Evolutionary conservation across 768 basidiomycete genomes (phyloP).

Genomic region (Lactarius tabidus): DNA sequence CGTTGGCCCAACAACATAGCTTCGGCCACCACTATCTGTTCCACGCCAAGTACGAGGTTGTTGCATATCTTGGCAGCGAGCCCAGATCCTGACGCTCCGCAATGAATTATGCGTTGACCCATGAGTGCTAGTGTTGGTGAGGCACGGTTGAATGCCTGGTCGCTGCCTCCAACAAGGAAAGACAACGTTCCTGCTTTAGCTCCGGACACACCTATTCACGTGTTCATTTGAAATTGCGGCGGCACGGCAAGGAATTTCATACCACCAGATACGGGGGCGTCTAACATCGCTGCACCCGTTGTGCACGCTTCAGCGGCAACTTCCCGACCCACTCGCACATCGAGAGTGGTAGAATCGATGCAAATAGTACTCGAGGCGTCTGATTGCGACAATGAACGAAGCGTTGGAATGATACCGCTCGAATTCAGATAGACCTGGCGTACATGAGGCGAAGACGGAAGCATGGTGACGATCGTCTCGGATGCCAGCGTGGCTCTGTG

Average conservation of each 20-base stretch:
- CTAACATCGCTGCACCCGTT: constrained; percentile 72
- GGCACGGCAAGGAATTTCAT: constrained; percentile 28
- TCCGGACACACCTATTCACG: constrained; percentile 64
- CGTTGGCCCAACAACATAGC: constrained; percentile 84
- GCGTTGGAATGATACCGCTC: constrained; percentile 60
- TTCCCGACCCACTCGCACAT: constrained; percentile 66
- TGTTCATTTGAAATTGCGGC: not conserved
- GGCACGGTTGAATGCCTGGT: constrained; percentile 52
- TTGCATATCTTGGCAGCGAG: constrained; percentile 90
- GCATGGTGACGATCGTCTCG: constrained; percentile 77
- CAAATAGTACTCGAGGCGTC: constrained; percentile 51
- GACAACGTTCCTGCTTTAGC: constrained; percentile 85
- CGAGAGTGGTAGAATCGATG: constrained; percentile 90
- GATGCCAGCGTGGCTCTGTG: constrained; percentile 61
- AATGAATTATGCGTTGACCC: constrained; percentile 81
- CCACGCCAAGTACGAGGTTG: constrained; percentile 50
- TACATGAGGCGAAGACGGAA: constrained; percentile 90
- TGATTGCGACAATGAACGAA: constrained; percentile 43
- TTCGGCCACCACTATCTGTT: constrained; percentile 84
- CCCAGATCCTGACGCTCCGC: constrained; percentile 77
- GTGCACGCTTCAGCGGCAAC: constrained; percentile 53
- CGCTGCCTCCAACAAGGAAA: constrained; percentile 85
- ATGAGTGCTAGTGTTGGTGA: constrained; percentile 61
- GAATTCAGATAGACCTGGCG: constrained; percentile 61
- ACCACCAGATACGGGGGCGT: constrained; percentile 95